These are phyloP conservation scores for Fonsecaea pedrosoi DNA, from an alignment of 2,329 filamentous ascomycete species.

Conservation along the genomic window DNA sequence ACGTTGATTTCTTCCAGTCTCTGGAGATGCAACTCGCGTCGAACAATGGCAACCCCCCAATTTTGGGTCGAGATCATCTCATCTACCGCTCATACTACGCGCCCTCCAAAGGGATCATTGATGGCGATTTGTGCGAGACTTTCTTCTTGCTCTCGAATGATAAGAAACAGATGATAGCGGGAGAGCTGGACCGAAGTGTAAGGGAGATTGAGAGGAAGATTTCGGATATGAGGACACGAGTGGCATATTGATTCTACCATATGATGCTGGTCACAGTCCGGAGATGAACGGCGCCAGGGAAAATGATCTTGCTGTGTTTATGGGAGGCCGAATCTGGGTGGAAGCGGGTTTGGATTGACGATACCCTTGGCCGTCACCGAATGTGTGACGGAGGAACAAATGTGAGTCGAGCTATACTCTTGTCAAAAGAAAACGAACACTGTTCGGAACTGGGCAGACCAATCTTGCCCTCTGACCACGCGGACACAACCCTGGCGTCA, in stretches of 20 bases:
- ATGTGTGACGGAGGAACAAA: neutral
- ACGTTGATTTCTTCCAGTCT: slow-evolving; percentile 96
- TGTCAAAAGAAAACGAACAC: neutral
- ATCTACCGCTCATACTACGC: slow-evolving; percentile 96
- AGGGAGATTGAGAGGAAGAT: slow-evolving; percentile 96
- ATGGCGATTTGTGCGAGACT: slow-evolving; percentile 94
- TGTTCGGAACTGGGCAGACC: neutral
- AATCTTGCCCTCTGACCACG: neutral
- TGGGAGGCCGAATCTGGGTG: neutral
- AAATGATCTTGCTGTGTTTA: neutral
- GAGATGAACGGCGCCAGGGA: slow-evolving; percentile 1
- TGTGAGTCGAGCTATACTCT: neutral
- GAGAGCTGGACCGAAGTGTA: slow-evolving; percentile 86
- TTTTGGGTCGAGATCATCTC: slow-evolving; percentile 91
- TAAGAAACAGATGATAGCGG: slow-evolving; percentile 94
- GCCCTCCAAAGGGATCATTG: slow-evolving; percentile 94
- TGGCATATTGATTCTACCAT: slow-evolving; percentile 55
- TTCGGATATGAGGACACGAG: slow-evolving; percentile 68
- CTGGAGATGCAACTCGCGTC: slow-evolving; percentile 85
- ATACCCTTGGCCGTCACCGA: neutral
- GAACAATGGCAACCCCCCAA: slow-evolving; percentile 73
- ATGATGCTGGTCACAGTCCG: neutral
- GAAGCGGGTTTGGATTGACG: slow-evolving; percentile 4
- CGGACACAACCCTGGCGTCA: neutral
- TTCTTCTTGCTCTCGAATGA: slow-evolving; percentile 83